A percentile compares a stretch with the other conserved stretches of the same genome.
Evolutionary conservation across 768 basidiomycete species (phyloP).

Genomic region (Kockovaella imperatae): DNA sequence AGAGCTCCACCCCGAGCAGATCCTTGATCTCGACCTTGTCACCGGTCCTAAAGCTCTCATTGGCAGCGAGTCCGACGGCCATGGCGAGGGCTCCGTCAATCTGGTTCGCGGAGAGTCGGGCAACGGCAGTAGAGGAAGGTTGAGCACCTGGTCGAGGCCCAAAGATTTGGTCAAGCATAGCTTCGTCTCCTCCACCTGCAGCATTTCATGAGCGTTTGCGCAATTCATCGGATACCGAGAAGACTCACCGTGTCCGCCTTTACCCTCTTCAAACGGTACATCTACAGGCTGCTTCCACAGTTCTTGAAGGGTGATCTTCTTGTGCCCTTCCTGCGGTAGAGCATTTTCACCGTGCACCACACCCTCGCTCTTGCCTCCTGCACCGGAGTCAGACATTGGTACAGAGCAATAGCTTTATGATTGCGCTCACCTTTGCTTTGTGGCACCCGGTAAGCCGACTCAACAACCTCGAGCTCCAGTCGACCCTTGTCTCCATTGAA

Average conservation of each 20-base stretch:
- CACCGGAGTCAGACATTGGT: too few relatives aligned
- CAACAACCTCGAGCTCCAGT: constrained; percentile 53
- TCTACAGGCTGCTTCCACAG: constrained; percentile 49
- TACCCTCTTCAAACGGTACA: constrained; percentile 48
- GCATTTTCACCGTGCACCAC: constrained; percentile 38
- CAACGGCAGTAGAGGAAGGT: constrained; percentile 45
- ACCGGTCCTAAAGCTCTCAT: constrained; percentile 51
- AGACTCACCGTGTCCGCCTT: constrained; percentile 48
- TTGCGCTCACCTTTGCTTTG: constrained; percentile 22
- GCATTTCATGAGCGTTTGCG: not conserved
- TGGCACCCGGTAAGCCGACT: constrained; percentile 39
- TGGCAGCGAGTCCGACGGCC: constrained; percentile 51
- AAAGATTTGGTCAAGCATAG: constrained; percentile 51
- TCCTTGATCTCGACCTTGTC: constrained; percentile 48
- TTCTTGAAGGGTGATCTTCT: constrained; percentile 49
- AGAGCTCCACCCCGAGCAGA: constrained; percentile 28
- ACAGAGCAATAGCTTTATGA: too few relatives aligned
- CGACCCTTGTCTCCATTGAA: constrained; percentile 54
- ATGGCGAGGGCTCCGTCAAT: constrained; percentile 50
- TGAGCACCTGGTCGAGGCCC: constrained; percentile 50
- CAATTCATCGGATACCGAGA: not conserved
- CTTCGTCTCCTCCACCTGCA: constrained; percentile 48
- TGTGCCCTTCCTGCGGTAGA: constrained; percentile 49
- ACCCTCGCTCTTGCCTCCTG: constrained; percentile 27
- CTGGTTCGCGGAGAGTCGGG: constrained; percentile 51